phyloP scores from a whole-genome alignment of 2,329 filamentous ascomycete species.

The Apiospora marii region DNA sequence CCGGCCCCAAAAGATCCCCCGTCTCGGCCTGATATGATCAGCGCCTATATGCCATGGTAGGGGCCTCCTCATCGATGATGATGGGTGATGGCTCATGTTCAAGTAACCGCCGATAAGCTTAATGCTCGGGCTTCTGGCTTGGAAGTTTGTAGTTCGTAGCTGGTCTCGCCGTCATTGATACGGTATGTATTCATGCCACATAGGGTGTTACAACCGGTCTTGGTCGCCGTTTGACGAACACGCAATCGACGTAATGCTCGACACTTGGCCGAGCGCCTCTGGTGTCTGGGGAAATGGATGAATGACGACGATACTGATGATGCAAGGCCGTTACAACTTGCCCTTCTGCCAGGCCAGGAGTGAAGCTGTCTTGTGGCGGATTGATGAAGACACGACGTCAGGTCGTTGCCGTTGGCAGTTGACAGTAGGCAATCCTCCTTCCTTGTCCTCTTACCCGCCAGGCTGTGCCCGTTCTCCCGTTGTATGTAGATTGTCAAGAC shows the following conservation, averaged over 20 bases:
- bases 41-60: slow-evolving; percentile 5
- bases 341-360: background rate
- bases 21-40: background rate
- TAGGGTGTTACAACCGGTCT: background rate
- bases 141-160: too few species aligned
- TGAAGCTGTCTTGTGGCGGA: slow-evolving; percentile 10
- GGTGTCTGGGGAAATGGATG: background rate
- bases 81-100: background rate
- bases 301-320: background rate
- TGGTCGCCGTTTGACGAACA: slow-evolving; percentile 2
- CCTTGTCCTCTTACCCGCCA: background rate
- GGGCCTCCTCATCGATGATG: background rate
- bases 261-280: background rate
- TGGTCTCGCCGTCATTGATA: too few species aligned
- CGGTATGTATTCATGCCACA: background rate
- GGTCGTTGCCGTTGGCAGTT: background rate
- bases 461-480: background rate
- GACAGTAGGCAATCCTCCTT: background rate
- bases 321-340: background rate
- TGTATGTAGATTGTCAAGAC: background rate
- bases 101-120: background rate
- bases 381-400: slow-evolving; percentile 4
- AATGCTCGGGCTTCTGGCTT: too few species aligned
- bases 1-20: background rate
- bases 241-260: slow-evolving; percentile 2